phyloP scores from a whole-genome alignment of 495 filamentous ascomycete genomes.

The Trichodelitschia bisporula region DNA sequence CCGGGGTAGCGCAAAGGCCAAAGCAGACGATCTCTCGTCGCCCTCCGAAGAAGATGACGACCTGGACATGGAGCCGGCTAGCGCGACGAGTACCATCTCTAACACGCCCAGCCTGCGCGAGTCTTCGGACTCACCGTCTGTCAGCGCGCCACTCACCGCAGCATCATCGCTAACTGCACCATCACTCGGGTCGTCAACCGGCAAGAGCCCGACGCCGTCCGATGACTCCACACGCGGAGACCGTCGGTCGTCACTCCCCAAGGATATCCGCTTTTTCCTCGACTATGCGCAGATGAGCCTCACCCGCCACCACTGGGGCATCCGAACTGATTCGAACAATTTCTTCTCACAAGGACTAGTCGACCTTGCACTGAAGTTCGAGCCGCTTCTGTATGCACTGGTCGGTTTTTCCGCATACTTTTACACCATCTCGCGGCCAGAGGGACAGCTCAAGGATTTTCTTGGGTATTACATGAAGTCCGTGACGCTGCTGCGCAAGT shows the following conservation, averaged over 20 bases:
- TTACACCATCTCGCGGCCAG: constrained; percentile 37
- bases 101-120: constrained; percentile 3
- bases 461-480: constrained; percentile 78
- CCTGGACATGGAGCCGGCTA: constrained; percentile 10
- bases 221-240: too few relatives aligned
- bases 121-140: too few relatives aligned
- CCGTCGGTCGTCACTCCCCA: too few relatives aligned
- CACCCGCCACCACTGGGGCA: constrained; percentile 55
- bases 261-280: constrained; percentile 56
- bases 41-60: constrained; percentile 46
- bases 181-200: constrained; percentile 2
- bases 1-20: constrained; percentile 26
- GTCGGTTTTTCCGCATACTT: constrained; percentile 87
- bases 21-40: constrained; percentile 24
- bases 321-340: constrained; percentile 36
- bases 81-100: constrained; percentile 3
- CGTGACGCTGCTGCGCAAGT: constrained; percentile 47
- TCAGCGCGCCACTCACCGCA: too few relatives aligned
- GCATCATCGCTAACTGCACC: constrained; percentile 5
- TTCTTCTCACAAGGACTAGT: constrained; percentile 52
- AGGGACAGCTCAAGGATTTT: constrained; percentile 55
- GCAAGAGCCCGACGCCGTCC: not conserved
- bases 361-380: constrained; percentile 47
- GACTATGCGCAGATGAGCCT: constrained; percentile 52
- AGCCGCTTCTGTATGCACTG: constrained; percentile 69